Conservation (phyloP, 2,329 filamentous ascomycete species). For the Sclerotinia nivalis region DNA sequence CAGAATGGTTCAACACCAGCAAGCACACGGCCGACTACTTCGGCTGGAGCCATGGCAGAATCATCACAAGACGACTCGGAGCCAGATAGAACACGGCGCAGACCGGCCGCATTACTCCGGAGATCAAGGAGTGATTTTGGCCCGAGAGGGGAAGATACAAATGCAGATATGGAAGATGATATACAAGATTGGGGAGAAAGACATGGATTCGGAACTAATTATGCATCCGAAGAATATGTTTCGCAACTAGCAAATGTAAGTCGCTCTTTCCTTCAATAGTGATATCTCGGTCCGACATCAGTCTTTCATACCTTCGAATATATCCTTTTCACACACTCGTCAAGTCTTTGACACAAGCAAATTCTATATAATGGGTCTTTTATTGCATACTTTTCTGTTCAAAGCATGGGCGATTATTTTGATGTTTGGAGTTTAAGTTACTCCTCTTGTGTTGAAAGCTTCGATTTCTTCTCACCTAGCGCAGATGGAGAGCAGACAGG, state of each 20-base stretch:
- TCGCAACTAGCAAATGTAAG: constrained; percentile 64
- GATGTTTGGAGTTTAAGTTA: constrained; percentile 10
- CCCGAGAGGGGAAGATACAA: constrained; percentile 44
- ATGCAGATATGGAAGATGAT: constrained; percentile 34
- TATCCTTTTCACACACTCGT: not conserved
- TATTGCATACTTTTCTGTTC: not conserved
- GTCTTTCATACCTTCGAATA: not conserved
- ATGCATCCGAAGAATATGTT: constrained; percentile 70
- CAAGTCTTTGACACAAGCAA: not conserved
- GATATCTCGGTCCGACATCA: constrained; percentile 10
- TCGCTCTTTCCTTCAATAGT: constrained; percentile 36
- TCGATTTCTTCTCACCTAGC: constrained; percentile 6
- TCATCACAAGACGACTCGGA: constrained; percentile 39
- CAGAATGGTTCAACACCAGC: constrained; percentile 7
- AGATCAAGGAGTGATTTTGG: constrained; percentile 56
- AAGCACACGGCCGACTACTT: constrained; percentile 31
- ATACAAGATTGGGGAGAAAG: constrained; percentile 47
- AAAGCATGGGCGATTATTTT: constrained; percentile 15
- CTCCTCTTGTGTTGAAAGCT: constrained; percentile 14
- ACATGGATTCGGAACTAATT: constrained; percentile 73
- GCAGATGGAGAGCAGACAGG: not conserved
- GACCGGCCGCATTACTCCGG: constrained; percentile 36
- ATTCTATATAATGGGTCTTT: constrained; percentile 1
- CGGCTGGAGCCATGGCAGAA: constrained; percentile 32
- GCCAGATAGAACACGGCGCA: constrained; percentile 30